A percentile compares a stretch with the other conserved stretches of the same genome.
Conservation (phyloP, 23 red algal genomes). For the Cyanidium caldarium region DNA sequence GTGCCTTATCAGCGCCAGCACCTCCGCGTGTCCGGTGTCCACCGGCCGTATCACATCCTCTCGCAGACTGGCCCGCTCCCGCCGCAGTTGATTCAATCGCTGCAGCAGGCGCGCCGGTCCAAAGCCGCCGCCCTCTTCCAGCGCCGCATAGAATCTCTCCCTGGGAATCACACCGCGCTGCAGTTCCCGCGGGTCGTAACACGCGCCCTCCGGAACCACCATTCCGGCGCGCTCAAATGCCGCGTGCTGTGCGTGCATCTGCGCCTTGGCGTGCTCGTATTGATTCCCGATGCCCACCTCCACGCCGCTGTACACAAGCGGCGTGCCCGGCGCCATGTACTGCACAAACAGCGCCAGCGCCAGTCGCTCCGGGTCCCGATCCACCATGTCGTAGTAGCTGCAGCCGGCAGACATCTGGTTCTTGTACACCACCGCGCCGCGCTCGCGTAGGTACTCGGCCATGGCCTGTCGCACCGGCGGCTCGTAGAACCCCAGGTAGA, state of each 20-base stretch:
- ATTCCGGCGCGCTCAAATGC: conserved; percentile 24
- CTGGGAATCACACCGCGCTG: conserved; percentile 37
- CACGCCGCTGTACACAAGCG: conserved; percentile 42
- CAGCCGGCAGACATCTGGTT: conserved; percentile 44
- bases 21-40: conserved; percentile 3
- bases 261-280: background rate
- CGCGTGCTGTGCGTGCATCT: background rate
- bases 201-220: conserved; percentile 7
- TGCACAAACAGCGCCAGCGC: conserved; percentile 47
- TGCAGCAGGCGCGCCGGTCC: background rate
- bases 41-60: conserved; percentile 1
- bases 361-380: conserved; percentile 16
- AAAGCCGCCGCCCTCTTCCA: background rate
- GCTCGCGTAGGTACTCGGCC: conserved; percentile 28
- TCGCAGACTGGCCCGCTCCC: background rate
- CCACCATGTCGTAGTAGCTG: conserved; percentile 40
- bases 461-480: conserved; percentile 27
- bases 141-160: conserved; percentile 9
- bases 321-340: conserved; percentile 45
- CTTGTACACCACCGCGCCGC: conserved; percentile 43
- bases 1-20: conserved; percentile 5
- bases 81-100: background rate
- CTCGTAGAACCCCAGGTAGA: conserved; percentile 36
- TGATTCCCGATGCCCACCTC: conserved; percentile 31
- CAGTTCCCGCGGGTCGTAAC: conserved; percentile 48